These are phyloP conservation scores for Aureoboletus auriporus DNA, from an alignment of 768 basidiomycete genomes.

Conservation along the genomic window DNA sequence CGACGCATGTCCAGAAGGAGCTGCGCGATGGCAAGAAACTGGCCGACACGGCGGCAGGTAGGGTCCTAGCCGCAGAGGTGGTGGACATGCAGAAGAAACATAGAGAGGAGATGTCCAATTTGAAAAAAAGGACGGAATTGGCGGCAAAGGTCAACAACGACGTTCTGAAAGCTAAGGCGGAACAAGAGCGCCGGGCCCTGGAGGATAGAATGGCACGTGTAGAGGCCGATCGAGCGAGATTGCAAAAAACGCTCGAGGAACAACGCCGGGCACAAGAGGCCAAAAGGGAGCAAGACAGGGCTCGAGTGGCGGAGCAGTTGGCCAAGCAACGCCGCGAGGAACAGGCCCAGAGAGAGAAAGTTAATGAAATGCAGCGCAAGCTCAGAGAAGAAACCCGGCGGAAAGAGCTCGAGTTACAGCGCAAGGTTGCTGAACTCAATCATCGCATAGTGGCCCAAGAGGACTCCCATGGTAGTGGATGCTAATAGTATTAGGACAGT, in stretches of 20 bases:
- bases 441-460: neutral
- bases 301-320: neutral
- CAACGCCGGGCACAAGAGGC: neutral
- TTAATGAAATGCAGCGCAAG: neutral
- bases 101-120: constrained; percentile 33
- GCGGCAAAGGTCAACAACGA: constrained; percentile 24
- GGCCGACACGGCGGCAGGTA: constrained; percentile 43
- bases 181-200: neutral
- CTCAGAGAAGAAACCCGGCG: neutral
- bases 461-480: neutral
- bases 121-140: constrained; percentile 39
- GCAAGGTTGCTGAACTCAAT: neutral
- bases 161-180: neutral
- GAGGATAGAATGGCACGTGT: neutral
- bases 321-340: neutral
- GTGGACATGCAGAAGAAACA: constrained; percentile 38
- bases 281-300: neutral
- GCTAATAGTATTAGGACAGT: neutral
- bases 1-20: constrained; percentile 46
- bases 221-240: neutral
- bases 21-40: constrained; percentile 39
- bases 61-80: constrained; percentile 38
- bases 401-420: neutral
- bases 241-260: neutral
- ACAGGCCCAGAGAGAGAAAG: neutral